Conservation (phyloP, 2,329 filamentous ascomycete species). For the Calonectria multiphialidica region DNA sequence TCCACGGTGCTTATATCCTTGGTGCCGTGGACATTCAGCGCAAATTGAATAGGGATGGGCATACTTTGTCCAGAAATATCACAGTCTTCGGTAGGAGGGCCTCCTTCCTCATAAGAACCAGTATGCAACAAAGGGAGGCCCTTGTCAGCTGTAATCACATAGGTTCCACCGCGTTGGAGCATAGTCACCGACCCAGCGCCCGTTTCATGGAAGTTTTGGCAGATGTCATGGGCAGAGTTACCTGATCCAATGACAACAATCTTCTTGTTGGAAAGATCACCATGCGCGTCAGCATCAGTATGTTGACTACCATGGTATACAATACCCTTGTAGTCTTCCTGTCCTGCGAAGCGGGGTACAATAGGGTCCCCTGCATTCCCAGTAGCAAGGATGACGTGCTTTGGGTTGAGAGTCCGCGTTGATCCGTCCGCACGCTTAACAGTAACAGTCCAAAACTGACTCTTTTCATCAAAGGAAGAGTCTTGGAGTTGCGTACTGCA, state of each 20-base stretch:
- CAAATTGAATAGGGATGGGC: conserved; percentile 48
- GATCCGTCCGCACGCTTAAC: neutral
- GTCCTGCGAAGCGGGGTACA: conserved; percentile 4
- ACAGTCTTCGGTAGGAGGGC: conserved; percentile 61
- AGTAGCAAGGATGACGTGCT: conserved; percentile 23
- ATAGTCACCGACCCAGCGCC: conserved; percentile 62
- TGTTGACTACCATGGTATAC: conserved; percentile 25
- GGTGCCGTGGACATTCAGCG: conserved; percentile 56
- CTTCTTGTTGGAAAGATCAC: conserved; percentile 49
- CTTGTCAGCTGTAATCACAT: conserved; percentile 57
- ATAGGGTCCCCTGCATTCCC: conserved; percentile 23
- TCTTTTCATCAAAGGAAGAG: conserved; percentile 52
- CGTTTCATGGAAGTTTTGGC: conserved; percentile 61
- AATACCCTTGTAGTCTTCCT: conserved; percentile 35
- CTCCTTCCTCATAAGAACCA: conserved; percentile 47
- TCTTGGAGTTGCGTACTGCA: conserved; percentile 52
- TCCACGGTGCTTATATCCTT: conserved; percentile 55
- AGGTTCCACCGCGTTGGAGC: conserved; percentile 64
- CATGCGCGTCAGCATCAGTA: conserved; percentile 46
- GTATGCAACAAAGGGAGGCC: conserved; percentile 55
- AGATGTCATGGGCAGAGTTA: conserved; percentile 63
- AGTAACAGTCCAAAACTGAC: conserved; percentile 8
- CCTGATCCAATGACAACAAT: conserved; percentile 62
- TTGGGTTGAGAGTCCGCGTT: conserved; percentile 3
- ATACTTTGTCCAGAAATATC: conserved; percentile 54